A percentile compares a stretch with the other conserved stretches of the same genome.
Evolutionary conservation across 805 yeast genomes (phyloP).

Genomic region (Barnettozyma wickerhamii): DNA sequence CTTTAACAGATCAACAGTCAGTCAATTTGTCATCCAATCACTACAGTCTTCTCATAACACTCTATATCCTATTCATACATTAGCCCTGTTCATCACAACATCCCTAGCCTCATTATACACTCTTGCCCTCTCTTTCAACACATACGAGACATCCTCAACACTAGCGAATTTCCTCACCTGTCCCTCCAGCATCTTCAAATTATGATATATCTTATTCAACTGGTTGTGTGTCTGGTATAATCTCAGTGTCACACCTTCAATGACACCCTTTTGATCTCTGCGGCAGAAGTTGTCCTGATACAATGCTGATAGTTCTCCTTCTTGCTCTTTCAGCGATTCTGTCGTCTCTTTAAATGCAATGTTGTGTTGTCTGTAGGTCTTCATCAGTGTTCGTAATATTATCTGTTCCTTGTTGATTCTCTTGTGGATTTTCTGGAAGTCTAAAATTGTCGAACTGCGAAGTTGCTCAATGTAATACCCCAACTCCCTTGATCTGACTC

Average conservation of each 20-base stretch:
- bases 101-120: conserved; percentile 26
- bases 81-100: conserved; percentile 14
- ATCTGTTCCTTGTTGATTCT: conserved; percentile 11
- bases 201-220: conserved; percentile 9
- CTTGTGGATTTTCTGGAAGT: conserved; percentile 16
- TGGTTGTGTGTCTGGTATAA: conserved; percentile 6
- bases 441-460: conserved; percentile 13
- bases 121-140: conserved; percentile 26
- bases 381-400: conserved; percentile 8
- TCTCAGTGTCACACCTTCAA: not conserved
- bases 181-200: conserved; percentile 13
- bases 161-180: conserved; percentile 11
- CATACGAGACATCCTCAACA: conserved; percentile 24
- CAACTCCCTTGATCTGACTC: conserved; percentile 12
- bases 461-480: conserved; percentile 21
- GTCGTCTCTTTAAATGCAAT: conserved; percentile 6
- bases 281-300: conserved; percentile 3
- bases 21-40: too few relatives aligned
- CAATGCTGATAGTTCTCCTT: not conserved
- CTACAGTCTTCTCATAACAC: too few relatives aligned
- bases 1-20: too few relatives aligned
- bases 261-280: conserved; percentile 4
- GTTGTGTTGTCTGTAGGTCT: conserved; percentile 12
- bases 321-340: not conserved
- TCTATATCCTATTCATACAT: too few relatives aligned